Percentiles rank a stretch among this genome's conserved stretches.
These are phyloP conservation scores for Epicoccum nigrum DNA, from an alignment of 2,329 filamentous ascomycete genomes.

Conservation along the genomic window DNA sequence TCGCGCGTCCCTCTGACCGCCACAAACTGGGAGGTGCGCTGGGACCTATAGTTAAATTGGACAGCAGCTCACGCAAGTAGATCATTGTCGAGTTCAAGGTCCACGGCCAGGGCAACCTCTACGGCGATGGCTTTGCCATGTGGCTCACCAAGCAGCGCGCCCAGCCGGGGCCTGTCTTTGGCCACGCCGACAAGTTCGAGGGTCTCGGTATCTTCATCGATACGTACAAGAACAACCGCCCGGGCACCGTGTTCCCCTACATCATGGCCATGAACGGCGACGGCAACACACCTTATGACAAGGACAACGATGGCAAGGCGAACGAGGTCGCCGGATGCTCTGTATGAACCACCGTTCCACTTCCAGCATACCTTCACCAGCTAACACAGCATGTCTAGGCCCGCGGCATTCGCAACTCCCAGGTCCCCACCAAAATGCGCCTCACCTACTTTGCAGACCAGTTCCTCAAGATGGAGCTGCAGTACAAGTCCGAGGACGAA, in stretches of 20 bases:
- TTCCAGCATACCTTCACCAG: no score
- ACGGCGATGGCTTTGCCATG: slow-evolving; percentile 95
- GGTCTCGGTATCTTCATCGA: slow-evolving; percentile 95
- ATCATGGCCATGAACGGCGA: slow-evolving; percentile 99
- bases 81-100: slow-evolving; percentile 96
- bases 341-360: no score
- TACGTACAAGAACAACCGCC: slow-evolving; percentile 99
- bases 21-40: slow-evolving; percentile 87
- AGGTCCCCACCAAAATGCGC: slow-evolving; percentile 78
- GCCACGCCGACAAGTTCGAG: slow-evolving; percentile 85
- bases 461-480: slow-evolving; percentile 84
- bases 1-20: slow-evolving; percentile 93
- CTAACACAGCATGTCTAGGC: slow-evolving; percentile 56
- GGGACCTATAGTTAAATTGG: not conserved
- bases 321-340: slow-evolving; percentile 95
- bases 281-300: slow-evolving; percentile 86
- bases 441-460: slow-evolving; percentile 98
- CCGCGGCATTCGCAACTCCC: slow-evolving; percentile 79
- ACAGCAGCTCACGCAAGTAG: slow-evolving; percentile 49
- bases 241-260: slow-evolving; percentile 93
- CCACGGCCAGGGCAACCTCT: slow-evolving; percentile 84
- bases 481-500: slow-evolving; percentile 88
- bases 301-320: slow-evolving; percentile 90
- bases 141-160: slow-evolving; percentile 96
- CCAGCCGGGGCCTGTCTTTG: slow-evolving; percentile 82